Base-by-base conservation (phyloP, 345 rosid genomes). In the Linum usitatissimum region DNA sequence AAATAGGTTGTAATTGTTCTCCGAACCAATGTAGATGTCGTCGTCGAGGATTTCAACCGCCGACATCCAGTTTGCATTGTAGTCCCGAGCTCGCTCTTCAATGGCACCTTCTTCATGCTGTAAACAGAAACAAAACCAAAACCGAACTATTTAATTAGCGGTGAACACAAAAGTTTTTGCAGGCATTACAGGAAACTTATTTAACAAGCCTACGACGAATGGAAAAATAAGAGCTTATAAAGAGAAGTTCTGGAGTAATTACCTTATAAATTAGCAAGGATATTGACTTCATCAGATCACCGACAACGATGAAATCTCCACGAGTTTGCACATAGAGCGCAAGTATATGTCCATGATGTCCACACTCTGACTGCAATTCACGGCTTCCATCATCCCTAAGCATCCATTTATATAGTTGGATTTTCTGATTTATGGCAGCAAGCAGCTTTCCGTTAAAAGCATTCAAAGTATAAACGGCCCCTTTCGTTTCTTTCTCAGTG, bases 271-370 rank as follows among this genome's bases (percentile, higher is more conserved):
- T 87, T 66, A 93, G 75, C 76, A 93, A 65, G 61, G 97, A 83
- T 69, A 93, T 86, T 15, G 97, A 93, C 76, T 90, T 87, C 96
- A 90, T 86, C 79, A 90, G 75, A 72, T 93, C 99, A 66, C 99
- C 96, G 53, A 90, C 96, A 20, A 86, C 86, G 59, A 93, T 93
- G 67, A 93, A 93, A 79, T 93, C 95, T 60, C 97, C 99, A 55
- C 91, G 99, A 48, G 94, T 87, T 71, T 93, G 85, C 40, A 93
- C 96, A 61, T 81, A 87, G 39, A 86, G 90, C 30, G 99, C 96
- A 64, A 84, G 94, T 67, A 90, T 83, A 77, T 86, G 97, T 51
- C 94, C 97, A 31, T 84, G 94, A 76, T 87, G 94, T 66, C 91
- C 96, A 49, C 96, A 86, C 69, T 93, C 99, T 55, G 91, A 81